Evolutionary conservation across 2,329 filamentous ascomycete species (phyloP).

Genomic region (Orbilia quercus): DNA sequence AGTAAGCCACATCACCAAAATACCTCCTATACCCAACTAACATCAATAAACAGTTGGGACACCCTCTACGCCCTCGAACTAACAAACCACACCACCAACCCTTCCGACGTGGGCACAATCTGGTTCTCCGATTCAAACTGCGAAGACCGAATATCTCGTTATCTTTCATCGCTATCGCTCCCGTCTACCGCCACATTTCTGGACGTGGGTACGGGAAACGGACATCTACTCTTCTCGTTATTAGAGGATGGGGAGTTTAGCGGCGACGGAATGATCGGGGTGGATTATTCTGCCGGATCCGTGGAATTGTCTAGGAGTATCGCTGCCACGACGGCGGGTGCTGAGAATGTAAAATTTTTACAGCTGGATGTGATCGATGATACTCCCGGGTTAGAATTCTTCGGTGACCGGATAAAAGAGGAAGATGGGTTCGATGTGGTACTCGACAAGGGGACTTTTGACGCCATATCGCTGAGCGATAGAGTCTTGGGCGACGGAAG

Average conservation of each 20-base stretch:
- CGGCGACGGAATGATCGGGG: conserved; percentile 77
- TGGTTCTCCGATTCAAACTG: conserved; percentile 97
- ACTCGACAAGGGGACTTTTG: conserved; percentile 98
- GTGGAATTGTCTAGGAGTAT: conserved; percentile 79
- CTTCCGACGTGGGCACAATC: conserved; percentile 83
- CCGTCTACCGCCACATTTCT: conserved; percentile 71
- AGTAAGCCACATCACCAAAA: conserved; percentile 69
- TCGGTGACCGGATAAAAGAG: conserved; percentile 54
- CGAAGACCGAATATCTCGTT: conserved; percentile 80
- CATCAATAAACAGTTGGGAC: conserved; percentile 73
- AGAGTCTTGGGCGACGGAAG: conserved; percentile 67
- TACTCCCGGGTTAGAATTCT: conserved; percentile 52
- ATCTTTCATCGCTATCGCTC: conserved; percentile 68
- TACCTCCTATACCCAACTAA: conserved; percentile 21
- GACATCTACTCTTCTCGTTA: conserved; percentile 86
- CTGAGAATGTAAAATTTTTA: conserved; percentile 65
- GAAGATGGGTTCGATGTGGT: conserved; percentile 82
- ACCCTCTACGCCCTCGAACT: conserved; percentile 77
- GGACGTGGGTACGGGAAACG: conserved; percentile 94
- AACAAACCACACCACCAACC: conserved; percentile 76
- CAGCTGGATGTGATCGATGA: conserved; percentile 68
- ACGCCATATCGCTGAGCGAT: conserved; percentile 83
- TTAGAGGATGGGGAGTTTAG: conserved; percentile 68
- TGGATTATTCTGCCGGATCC: conserved; percentile 85
- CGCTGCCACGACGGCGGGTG: conserved; percentile 62